Percentiles rank a stretch among this genome's conserved stretches.
Conservation (phyloP, 495 filamentous ascomycete species). For the Letharia columbiana region DNA sequence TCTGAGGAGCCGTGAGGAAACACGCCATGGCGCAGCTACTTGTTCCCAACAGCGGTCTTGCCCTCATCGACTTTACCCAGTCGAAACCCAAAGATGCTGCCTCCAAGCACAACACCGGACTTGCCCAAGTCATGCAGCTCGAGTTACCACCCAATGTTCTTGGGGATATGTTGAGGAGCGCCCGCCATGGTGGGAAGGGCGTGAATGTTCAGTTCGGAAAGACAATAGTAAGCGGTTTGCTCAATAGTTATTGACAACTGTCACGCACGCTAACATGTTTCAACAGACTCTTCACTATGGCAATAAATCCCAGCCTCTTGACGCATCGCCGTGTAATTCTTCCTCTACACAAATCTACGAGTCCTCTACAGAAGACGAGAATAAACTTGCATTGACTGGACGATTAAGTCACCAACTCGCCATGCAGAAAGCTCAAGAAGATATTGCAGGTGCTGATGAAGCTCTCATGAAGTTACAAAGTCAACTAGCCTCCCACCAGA, state of each 20-base stretch:
- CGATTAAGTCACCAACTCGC: constrained; percentile 49
- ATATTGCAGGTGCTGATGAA: constrained; percentile 43
- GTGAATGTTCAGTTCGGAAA: constrained; percentile 50
- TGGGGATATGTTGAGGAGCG: constrained; percentile 60
- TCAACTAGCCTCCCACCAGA: constrained; percentile 39
- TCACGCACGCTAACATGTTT: constrained; percentile 31
- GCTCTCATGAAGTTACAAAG: constrained; percentile 50
- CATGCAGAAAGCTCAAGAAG: constrained; percentile 47
- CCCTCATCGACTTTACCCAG: constrained; percentile 35
- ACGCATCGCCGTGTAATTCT: constrained; percentile 36
- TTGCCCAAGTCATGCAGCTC: constrained; percentile 53
- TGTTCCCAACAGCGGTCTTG: constrained; percentile 42
- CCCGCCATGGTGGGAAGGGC: constrained; percentile 53
- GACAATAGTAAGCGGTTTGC: constrained; percentile 43
- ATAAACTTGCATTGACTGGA: constrained; percentile 45
- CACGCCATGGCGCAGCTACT: constrained; percentile 36
- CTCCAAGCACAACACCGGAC: constrained; percentile 24
- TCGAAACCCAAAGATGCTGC: constrained; percentile 25
- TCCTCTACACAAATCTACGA: constrained; percentile 47
- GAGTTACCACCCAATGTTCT: constrained; percentile 56
- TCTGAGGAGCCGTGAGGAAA: neutral
- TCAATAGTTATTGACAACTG: constrained; percentile 31
- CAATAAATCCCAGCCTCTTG: constrained; percentile 44
- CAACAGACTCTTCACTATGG: constrained; percentile 43
- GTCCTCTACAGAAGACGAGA: constrained; percentile 31